Percentiles rank a stretch among this genome's conserved stretches.
phyloP scores from a whole-genome alignment of 2,329 filamentous ascomycete species.

The Curvularia lunata region DNA sequence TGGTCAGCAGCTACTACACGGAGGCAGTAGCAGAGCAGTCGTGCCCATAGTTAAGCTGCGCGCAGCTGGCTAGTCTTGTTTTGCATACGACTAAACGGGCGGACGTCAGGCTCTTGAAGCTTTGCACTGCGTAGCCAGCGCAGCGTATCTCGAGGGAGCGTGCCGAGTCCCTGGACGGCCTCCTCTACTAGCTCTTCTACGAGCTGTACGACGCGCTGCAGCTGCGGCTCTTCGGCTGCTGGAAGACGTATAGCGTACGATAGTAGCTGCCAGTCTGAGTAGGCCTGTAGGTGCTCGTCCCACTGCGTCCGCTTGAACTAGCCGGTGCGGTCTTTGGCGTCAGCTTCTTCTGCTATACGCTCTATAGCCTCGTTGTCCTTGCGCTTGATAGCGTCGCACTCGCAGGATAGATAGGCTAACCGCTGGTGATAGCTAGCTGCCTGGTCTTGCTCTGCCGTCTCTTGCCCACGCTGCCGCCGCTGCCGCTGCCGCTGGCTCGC shows the following conservation, averaged over 20 bases:
- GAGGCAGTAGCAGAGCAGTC: slow-evolving; percentile 5
- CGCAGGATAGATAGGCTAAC: neutral
- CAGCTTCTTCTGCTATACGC: slow-evolving; percentile 3
- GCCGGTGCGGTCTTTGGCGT: slow-evolving; percentile 1
- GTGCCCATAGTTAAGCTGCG: neutral
- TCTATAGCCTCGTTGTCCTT: neutral
- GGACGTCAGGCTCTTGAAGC: neutral
- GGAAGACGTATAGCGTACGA: neutral
- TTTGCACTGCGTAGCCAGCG: slow-evolving; percentile 1
- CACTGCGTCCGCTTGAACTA: slow-evolving; percentile 9
- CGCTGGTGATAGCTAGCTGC: neutral
- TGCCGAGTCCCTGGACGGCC: neutral
- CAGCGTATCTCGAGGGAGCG: neutral
- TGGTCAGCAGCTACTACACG: slow-evolving; percentile 4
- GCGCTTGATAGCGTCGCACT: neutral
- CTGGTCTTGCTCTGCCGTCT: neutral
- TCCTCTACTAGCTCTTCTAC: slow-evolving; percentile 4
- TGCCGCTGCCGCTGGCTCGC: no score
- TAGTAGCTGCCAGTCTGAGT: slow-evolving; percentile 2
- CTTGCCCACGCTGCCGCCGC: slow-evolving; percentile 20
- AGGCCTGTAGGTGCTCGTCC: slow-evolving; percentile 4
- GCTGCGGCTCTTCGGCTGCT: neutral
- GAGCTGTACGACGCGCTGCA: neutral
- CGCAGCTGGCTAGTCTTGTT: neutral
- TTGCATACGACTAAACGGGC: neutral